A percentile compares a stretch with the other conserved stretches of the same genome.
These are phyloP conservation scores for Nothophaeocryptopus gaeumannii DNA, from an alignment of 2,329 filamentous ascomycete species.

Conservation along the genomic window DNA sequence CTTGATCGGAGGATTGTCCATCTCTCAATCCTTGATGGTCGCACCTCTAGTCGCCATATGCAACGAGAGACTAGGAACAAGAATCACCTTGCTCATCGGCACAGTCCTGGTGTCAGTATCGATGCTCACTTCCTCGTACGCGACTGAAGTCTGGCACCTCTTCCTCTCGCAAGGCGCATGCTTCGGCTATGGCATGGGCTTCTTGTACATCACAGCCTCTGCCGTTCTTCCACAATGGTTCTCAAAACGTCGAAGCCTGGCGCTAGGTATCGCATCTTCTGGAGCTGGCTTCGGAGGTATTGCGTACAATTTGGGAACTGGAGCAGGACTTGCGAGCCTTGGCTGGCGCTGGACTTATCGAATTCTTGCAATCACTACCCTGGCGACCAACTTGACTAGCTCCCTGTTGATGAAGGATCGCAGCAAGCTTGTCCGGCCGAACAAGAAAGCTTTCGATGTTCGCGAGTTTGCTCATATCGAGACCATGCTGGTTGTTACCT, in stretches of 20 bases:
- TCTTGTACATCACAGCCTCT: constrained; percentile 66
- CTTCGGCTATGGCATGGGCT: constrained; percentile 72
- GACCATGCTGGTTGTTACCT: constrained; percentile 23
- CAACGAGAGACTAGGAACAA: constrained; percentile 60
- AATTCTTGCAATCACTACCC: constrained; percentile 59
- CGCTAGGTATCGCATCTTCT: constrained; percentile 62
- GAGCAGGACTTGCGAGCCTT: constrained; percentile 62
- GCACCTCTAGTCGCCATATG: constrained; percentile 63
- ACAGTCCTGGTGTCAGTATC: constrained; percentile 60
- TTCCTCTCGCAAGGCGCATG: constrained; percentile 69
- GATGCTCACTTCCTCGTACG: constrained; percentile 67
- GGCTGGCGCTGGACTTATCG: constrained; percentile 49
- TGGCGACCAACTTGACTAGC: constrained; percentile 60
- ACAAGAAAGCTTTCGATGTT: constrained; percentile 18
- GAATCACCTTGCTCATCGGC: constrained; percentile 61
- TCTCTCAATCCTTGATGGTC: constrained; percentile 61
- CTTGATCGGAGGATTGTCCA: constrained; percentile 69
- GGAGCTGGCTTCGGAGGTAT: constrained; percentile 72
- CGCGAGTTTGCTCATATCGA: constrained; percentile 20
- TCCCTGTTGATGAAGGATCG: constrained; percentile 62
- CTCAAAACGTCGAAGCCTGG: constrained; percentile 62
- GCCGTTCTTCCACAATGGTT: constrained; percentile 71
- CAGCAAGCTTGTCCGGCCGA: constrained; percentile 21
- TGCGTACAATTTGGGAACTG: constrained; percentile 62
- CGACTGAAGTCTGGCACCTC: constrained; percentile 68